Evolutionary conservation across 1,139 yeast species (phyloP).

Genomic region (Blastobotrys indianensis): DNA sequence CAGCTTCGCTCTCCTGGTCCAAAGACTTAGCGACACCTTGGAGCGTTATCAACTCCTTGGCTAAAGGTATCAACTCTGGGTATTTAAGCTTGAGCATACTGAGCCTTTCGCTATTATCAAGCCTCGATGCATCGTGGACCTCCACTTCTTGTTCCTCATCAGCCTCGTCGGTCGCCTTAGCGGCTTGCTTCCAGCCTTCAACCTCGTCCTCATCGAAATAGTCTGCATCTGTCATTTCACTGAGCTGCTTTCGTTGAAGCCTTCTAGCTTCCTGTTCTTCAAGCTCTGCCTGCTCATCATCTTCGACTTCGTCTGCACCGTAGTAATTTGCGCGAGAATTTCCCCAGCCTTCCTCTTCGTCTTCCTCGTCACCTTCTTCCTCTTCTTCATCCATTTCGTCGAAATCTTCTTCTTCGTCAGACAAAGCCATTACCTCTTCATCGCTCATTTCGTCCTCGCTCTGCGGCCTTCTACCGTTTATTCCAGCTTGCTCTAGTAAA

Average conservation of each 20-base stretch:
- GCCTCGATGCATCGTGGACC: slow-evolving; percentile 34
- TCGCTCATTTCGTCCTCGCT: slow-evolving; percentile 42
- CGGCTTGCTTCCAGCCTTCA: slow-evolving; percentile 41
- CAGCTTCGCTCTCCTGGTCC: slow-evolving; percentile 24
- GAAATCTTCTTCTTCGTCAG: slow-evolving; percentile 26
- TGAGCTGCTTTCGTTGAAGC: slow-evolving; percentile 78
- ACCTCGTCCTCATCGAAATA: slow-evolving; percentile 76
- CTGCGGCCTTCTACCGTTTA: slow-evolving; percentile 29
- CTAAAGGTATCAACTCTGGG: slow-evolving; percentile 80
- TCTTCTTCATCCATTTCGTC: slow-evolving; percentile 29
- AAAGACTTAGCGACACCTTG: slow-evolving; percentile 42
- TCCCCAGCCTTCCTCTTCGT: slow-evolving; percentile 74
- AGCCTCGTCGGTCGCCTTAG: slow-evolving; percentile 25
- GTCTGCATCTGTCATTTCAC: slow-evolving; percentile 75
- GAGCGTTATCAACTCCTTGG: slow-evolving; percentile 54
- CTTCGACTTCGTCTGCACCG: slow-evolving; percentile 74
- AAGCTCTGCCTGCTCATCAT: slow-evolving; percentile 69
- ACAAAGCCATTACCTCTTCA: slow-evolving; percentile 45
- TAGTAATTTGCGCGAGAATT: slow-evolving; percentile 63
- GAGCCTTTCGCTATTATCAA: slow-evolving; percentile 36
- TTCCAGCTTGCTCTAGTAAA: slow-evolving; percentile 53
- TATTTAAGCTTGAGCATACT: slow-evolving; percentile 32
- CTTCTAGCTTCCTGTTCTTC: slow-evolving; percentile 86
- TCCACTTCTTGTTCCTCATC: slow-evolving; percentile 25
- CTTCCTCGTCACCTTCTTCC: slow-evolving; percentile 47